These are phyloP conservation scores for Strobilomyces confusus DNA, from an alignment of 768 basidiomycete genomes.

Conservation along the genomic window DNA sequence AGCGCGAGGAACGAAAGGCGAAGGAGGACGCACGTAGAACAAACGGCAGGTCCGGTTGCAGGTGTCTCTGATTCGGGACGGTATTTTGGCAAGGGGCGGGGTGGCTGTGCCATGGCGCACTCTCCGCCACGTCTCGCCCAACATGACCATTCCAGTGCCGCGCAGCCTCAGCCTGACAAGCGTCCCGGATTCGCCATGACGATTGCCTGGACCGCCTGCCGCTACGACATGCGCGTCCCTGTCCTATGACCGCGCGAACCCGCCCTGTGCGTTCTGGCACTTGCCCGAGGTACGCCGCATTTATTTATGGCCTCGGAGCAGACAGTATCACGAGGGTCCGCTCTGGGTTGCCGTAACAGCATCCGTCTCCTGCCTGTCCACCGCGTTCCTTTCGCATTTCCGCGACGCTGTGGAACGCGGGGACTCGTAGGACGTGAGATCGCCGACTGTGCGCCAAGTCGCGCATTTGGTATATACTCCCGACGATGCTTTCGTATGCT, in stretches of 20 bases:
- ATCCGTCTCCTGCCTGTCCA: not conserved
- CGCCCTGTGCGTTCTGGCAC: not conserved
- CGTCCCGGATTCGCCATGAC: not conserved
- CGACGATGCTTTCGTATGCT: not conserved
- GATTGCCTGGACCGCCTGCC: not conserved
- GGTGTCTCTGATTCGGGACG: constrained; percentile 11
- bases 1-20: too few relatives aligned
- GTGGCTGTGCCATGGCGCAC: constrained; percentile 13
- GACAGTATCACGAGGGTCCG: not conserved
- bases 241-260: not conserved
- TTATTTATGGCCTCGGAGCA: not conserved
- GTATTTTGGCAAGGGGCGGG: not conserved
- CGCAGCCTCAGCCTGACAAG: not conserved
- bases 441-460: not conserved
- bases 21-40: constrained; percentile 13
- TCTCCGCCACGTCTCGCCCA: not conserved
- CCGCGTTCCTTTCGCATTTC: not conserved
- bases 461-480: not conserved
- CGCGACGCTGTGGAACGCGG: not conserved
- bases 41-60: constrained; percentile 25
- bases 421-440: not conserved
- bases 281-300: not conserved
- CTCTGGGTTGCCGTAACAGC: not conserved
- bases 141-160: not conserved
- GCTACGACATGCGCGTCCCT: not conserved